Evolutionary conservation across 257 asterid species (phyloP).

Genomic region (Nicotiana tomentosiformis): DNA sequence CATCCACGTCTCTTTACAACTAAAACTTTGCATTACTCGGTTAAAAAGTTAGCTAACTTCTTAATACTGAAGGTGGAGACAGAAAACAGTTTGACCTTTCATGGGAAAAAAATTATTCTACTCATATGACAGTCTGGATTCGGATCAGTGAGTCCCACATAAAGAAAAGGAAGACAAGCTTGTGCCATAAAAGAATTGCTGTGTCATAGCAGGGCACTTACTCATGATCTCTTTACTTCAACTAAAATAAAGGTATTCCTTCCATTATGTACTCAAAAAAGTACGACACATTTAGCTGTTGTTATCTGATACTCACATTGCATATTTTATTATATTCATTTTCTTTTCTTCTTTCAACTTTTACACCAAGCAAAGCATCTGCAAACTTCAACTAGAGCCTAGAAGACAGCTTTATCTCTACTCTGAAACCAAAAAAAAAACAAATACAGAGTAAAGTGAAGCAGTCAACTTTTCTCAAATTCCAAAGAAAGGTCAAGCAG

Average conservation of each 20-base stretch:
- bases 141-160: neutral
- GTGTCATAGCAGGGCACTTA: neutral
- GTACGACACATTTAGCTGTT: neutral
- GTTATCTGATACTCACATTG: neutral
- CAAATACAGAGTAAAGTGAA: neutral
- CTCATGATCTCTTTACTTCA: slow-evolving; percentile 5
- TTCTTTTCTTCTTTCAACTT: slow-evolving; percentile 5
- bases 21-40: neutral
- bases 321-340: neutral
- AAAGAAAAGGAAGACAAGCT: slow-evolving; percentile 7
- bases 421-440: neutral
- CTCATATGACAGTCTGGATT: slow-evolving; percentile 8
- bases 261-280: neutral
- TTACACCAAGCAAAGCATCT: slow-evolving; percentile 10
- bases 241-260: slow-evolving; percentile 4
- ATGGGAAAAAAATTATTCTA: neutral
- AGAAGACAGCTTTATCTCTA: slow-evolving; percentile 9
- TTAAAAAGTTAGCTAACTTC: neutral
- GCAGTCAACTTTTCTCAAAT: neutral
- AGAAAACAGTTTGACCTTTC: slow-evolving; percentile 5
- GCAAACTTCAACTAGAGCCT: slow-evolving; percentile 7
- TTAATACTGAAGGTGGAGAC: neutral
- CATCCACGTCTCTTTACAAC: neutral
- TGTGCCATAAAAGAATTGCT: neutral
- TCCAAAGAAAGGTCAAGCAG: neutral